These are phyloP conservation scores for Pogostemon cablin DNA, from an alignment of 257 asterid species.

Conservation along the genomic window DNA sequence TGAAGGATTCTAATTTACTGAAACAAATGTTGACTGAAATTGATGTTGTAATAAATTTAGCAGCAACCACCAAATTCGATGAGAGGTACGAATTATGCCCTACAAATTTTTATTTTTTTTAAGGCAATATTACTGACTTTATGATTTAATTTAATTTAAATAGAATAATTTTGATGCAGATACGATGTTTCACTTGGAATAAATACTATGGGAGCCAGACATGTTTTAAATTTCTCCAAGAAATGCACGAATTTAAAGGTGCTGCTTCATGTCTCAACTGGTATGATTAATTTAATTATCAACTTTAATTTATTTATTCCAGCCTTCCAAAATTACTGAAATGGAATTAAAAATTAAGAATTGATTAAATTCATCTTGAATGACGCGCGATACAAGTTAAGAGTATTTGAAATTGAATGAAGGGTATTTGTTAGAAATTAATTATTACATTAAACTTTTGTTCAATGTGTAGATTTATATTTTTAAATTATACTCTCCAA, in stretches of 20 bases:
- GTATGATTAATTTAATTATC: neutral
- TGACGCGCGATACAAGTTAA: too few relatives aligned
- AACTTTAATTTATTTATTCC: neutral
- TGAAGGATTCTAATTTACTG: conserved; percentile 52
- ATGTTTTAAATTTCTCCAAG: conserved; percentile 45
- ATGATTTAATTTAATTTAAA: neutral
- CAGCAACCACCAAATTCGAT: conserved; percentile 89
- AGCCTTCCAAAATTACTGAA: too few relatives aligned
- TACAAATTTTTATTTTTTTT: neutral
- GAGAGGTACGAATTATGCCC: conserved; percentile 52
- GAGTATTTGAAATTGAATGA: too few relatives aligned
- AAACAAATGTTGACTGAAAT: conserved; percentile 66
- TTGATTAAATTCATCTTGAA: conserved; percentile 35
- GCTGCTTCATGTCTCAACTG: conserved; percentile 47
- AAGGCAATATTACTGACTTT: neutral
- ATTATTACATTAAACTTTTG: too few relatives aligned
- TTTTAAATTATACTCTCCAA: too few relatives aligned
- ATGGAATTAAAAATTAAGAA: too few relatives aligned
- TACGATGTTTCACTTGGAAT: conserved; percentile 56
- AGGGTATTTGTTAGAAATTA: too few relatives aligned
- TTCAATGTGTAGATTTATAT: too few relatives aligned
- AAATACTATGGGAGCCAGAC: conserved; percentile 47
- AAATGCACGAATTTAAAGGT: conserved; percentile 42
- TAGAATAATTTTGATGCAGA: conserved; percentile 35
- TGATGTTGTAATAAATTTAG: conserved; percentile 76